These are phyloP conservation scores for Friedmanniomyces endolithicus DNA, from an alignment of 495 filamentous ascomycete species.

Conservation along the genomic window DNA sequence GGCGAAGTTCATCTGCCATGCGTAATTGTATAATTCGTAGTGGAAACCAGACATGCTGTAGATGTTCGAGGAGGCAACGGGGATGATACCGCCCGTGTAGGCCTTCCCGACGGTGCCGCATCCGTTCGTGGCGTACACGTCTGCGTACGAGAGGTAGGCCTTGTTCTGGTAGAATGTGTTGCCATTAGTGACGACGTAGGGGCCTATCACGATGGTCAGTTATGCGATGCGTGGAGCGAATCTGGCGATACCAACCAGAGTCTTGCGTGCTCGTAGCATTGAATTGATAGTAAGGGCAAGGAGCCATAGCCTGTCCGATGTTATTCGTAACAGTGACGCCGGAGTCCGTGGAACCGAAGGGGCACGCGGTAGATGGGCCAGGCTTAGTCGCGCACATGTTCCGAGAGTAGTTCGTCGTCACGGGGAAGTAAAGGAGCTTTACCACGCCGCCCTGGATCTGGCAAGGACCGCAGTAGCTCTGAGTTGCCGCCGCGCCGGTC, in stretches of 20 bases:
- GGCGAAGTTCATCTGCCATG: slow-evolving; percentile 11
- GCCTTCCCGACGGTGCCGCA: slow-evolving; percentile 3
- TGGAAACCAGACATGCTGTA: slow-evolving; percentile 7
- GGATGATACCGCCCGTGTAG: slow-evolving; percentile 3
- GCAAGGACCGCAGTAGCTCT: slow-evolving; percentile 4
- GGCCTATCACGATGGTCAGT: not conserved
- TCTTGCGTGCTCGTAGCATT: slow-evolving; percentile 1
- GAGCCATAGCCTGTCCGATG: not conserved
- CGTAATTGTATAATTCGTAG: not conserved
- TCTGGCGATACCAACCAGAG: not conserved
- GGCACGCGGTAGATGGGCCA: not conserved
- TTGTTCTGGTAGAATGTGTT: slow-evolving; percentile 7
- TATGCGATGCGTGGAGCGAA: no score
- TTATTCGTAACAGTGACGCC: no score
- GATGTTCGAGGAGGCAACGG: slow-evolving; percentile 6
- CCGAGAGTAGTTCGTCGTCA: slow-evolving; percentile 2
- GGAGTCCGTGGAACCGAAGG: not conserved
- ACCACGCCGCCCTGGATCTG: slow-evolving; percentile 4
- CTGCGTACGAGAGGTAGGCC: slow-evolving; percentile 7
- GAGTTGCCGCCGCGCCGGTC: not conserved
- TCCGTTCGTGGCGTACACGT: slow-evolving; percentile 2
- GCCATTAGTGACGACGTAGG: slow-evolving; percentile 3
- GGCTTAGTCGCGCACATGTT: slow-evolving; percentile 6
- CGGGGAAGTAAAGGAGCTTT: slow-evolving; percentile 11
- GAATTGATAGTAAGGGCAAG: slow-evolving; percentile 1